These are phyloP conservation scores for Globisporangium nodosum DNA, from an alignment of 352 stramenopile species.

Conservation along the genomic window DNA sequence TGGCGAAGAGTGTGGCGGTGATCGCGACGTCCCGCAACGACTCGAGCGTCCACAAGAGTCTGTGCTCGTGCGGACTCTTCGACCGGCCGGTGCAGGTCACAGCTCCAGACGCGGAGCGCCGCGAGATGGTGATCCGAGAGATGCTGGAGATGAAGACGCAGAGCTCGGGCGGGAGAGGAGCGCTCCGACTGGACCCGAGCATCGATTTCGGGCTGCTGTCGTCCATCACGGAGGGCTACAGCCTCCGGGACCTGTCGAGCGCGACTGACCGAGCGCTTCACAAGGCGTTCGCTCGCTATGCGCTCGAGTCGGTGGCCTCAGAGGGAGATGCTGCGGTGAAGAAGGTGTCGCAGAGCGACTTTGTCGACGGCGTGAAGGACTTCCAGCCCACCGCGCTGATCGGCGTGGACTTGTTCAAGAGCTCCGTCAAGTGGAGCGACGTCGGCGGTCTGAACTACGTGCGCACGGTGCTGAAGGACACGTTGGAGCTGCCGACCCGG, in stretches of 20 bases:
- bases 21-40: constrained; percentile 55
- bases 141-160: constrained; percentile 52
- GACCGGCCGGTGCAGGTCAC: constrained; percentile 56
- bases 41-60: constrained; percentile 57
- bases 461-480: constrained; percentile 85
- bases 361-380: constrained; percentile 62
- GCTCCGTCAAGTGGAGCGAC: constrained; percentile 81
- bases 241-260: constrained; percentile 68
- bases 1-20: constrained; percentile 58
- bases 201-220: constrained; percentile 62
- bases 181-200: constrained; percentile 32
- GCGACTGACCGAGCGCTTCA: constrained; percentile 65
- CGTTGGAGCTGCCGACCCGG: constrained; percentile 77
- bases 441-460: constrained; percentile 79
- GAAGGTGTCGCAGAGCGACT: constrained; percentile 58
- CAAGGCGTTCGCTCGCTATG: constrained; percentile 45
- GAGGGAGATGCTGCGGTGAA: neutral
- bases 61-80: constrained; percentile 63
- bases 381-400: constrained; percentile 82
- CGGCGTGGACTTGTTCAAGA: constrained; percentile 82
- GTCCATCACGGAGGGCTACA: constrained; percentile 75
- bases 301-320: constrained; percentile 6
- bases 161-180: constrained; percentile 1
- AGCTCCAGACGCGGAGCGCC: constrained; percentile 53
- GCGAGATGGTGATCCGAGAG: constrained; percentile 53